Base-by-base conservation (phyloP, 306 rosid genomes). In the Cucumis cinereus region DNA sequence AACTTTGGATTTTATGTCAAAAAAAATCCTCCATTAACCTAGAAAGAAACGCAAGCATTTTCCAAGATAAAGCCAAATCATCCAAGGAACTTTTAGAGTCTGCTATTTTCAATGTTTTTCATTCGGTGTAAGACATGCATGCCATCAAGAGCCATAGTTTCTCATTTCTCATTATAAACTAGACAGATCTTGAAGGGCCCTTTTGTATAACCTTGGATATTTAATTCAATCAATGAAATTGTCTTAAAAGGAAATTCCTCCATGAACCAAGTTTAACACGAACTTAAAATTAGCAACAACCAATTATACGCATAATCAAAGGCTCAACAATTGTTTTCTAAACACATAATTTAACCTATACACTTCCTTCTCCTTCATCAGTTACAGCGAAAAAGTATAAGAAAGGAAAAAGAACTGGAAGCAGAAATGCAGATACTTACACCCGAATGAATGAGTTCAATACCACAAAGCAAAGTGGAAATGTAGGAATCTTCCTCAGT, bases 401-500 rank as follows among this genome's bases (percentile, higher is more conserved):
- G 26, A n/a, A 20, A 59, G 41, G 14, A 15, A 49, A 47, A 40
- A 77, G 17, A 60, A 10, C 7, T 23, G 12, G 1, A 40, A 52
- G 24, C 24, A 23, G 33, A 67, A 40, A 67, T 36, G 17, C 10
- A 16, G 71, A 55, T 24, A 66, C 89, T 56, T 82, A 86, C 95
- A 64, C 97, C 93, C 11, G 91, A 88, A 84, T 82, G 97, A 78
- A 87, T 85, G 83, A 89, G 95, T 86, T 93, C 98, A 2, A 93
- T 84, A 52, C 90, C 92, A 30, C 98, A 93, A 4, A 93, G 93
- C 79, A 93, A 63, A 77, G 93, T 88, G 58, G 97, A 90, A 66
- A 93, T 62, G 77, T 85, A 93, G 0, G 98, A 93, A 75, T 93
- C 95, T 19, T 93, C 77, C 55, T 89, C 86, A 1, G 88, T 85